phyloP scores from a whole-genome alignment of 805 yeast species.

The Priceomyces haplophilus region DNA sequence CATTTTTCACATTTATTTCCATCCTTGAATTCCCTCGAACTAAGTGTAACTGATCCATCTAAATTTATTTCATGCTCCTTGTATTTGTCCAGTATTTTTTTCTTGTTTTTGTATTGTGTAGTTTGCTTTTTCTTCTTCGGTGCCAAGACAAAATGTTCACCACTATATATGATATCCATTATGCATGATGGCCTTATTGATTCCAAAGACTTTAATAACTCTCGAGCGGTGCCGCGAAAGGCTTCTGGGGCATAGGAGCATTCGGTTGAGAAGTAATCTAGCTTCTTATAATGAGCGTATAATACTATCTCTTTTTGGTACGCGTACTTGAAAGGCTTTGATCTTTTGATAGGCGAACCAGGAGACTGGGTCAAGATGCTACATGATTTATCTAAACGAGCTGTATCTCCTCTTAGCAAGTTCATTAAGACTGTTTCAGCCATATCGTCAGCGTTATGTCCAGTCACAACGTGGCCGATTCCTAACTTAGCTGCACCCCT shows the following conservation, averaged over 20 bases:
- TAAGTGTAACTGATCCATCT: conserved; percentile 60
- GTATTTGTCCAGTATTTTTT: conserved; percentile 14
- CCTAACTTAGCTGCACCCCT: conserved; percentile 88
- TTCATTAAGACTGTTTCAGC: conserved; percentile 98
- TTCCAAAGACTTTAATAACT: conserved; percentile 84
- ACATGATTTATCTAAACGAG: conserved; percentile 85
- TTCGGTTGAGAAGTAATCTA: conserved; percentile 95
- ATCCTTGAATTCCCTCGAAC: conserved; percentile 42
- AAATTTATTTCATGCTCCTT: conserved; percentile 51
- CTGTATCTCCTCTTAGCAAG: conserved; percentile 90
- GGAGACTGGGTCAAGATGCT: conserved; percentile 76
- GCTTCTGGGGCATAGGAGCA: conserved; percentile 99
- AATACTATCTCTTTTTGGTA: conserved; percentile 96
- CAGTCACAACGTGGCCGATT: conserved; percentile 90
- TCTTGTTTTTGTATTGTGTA: conserved; percentile 29
- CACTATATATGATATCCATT: conserved; percentile 90
- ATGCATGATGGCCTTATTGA: conserved; percentile 89
- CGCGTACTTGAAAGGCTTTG: conserved; percentile 93
- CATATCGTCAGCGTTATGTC: conserved; percentile 99
- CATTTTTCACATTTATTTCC: conserved; percentile 83
- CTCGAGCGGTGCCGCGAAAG: conserved; percentile 94
- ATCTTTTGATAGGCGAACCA: conserved; percentile 87
- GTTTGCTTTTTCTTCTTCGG: conserved; percentile 50
- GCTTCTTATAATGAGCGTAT: conserved; percentile 92
- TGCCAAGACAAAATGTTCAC: conserved; percentile 75